Evolutionary conservation across 2,329 filamentous ascomycete genomes (phyloP), one percentile per base, ranked within the genome.

Genomic region (Penicillium sp.): DNA sequence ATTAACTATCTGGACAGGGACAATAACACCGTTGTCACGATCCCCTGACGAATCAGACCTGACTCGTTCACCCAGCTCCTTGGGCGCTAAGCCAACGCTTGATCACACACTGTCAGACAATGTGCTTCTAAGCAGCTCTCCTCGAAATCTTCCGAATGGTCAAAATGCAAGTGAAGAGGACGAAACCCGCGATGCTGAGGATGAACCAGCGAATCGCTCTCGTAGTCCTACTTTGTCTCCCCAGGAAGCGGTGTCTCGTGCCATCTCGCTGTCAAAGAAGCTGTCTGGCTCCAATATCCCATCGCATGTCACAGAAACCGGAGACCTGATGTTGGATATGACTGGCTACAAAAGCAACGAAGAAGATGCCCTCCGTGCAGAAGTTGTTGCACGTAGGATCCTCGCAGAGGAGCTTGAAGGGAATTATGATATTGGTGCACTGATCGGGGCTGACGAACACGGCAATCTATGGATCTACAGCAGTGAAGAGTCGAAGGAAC

Each of bases 401-500:
- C 81, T 99, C 11, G 87, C 91, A 0, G 91, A 99, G 69, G 93
- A 97, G 74, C 77, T 97, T 13, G 90, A 96, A 66, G 94, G 92
- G 19, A 91, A 93, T 68, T 97, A 97, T 71, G 94, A 99, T 69
- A 96, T 99, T 64, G 94, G 94, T 6, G 88, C 93, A 2, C 80
- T 99, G 29, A 96, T 99, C 64, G 94, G 92, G 11, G 93, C 94
- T 41, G 94, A 99, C 68, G 91, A 96, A 67, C 86, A 94, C 56
- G 94, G 94, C 7, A 99, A 99, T 66, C 80, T 99, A n/a, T 97
- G 94, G 93, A 97, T 99, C 62, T 99, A 99, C 76, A 94, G 91
- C 75, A 97, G 92, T 65, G 92, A 97, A 72, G 92, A 96, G 68
- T 91, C 94, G 23, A 97, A 97, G 69, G 88, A 94, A 65, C 88